phyloP scores from a whole-genome alignment of 176 grass and related monocot species.

The Cymbopogon citratus region DNA sequence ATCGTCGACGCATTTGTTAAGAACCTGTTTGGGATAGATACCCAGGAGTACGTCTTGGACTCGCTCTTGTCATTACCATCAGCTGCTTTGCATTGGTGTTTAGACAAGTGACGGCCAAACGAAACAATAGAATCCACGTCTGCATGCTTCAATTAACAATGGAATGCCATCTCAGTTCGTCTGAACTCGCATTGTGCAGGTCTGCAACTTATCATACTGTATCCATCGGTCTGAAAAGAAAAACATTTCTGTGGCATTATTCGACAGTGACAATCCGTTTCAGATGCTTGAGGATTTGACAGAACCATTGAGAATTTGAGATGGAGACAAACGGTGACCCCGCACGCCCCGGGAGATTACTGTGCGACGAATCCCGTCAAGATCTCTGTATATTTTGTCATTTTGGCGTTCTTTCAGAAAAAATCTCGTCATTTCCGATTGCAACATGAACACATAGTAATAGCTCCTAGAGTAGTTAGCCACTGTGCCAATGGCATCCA shows the following conservation, averaged over 20 bases:
- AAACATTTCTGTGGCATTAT: neutral
- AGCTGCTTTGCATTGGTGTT: neutral
- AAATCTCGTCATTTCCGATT: neutral
- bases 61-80: neutral
- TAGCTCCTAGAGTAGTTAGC: slow-evolving; percentile 5
- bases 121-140: neutral
- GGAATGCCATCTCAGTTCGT: neutral
- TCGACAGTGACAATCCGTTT: neutral
- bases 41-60: neutral
- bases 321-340: neutral
- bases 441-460: neutral
- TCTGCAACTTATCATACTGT: neutral
- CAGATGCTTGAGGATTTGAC: neutral
- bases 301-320: neutral
- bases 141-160: neutral
- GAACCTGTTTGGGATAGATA: neutral
- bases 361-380: neutral
- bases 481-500: neutral
- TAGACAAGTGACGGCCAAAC: neutral
- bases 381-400: neutral
- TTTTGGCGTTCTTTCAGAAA: neutral
- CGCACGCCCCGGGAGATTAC: neutral
- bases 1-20: neutral
- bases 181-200: neutral
- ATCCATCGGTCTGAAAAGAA: neutral